Evolutionary conservation across 2,329 filamentous ascomycete genomes (phyloP).

Genomic region (Cordyceps cicadae): DNA sequence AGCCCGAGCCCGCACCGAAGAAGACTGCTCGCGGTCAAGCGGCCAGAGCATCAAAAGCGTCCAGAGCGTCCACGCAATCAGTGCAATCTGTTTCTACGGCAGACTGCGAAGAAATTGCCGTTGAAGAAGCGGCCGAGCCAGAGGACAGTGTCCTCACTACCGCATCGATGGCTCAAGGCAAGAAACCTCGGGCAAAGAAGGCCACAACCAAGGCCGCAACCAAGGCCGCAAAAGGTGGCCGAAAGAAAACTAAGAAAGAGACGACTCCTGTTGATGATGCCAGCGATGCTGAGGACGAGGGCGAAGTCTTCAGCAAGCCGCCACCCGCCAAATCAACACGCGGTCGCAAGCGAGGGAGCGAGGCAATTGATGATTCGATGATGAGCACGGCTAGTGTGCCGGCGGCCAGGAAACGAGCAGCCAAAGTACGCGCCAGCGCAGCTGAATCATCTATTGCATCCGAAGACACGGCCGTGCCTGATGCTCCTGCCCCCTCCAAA

Average conservation of each 20-base stretch:
- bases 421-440: constrained; percentile 40
- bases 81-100: constrained; percentile 46
- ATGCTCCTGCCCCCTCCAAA: constrained; percentile 23
- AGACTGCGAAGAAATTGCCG: constrained; percentile 41
- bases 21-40: constrained; percentile 45
- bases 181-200: constrained; percentile 38
- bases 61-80: constrained; percentile 55
- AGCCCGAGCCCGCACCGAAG: constrained; percentile 45
- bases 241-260: constrained; percentile 41
- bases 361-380: constrained; percentile 44
- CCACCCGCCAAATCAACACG: constrained; percentile 34
- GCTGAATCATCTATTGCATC: constrained; percentile 29
- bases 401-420: constrained; percentile 52
- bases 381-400: constrained; percentile 37
- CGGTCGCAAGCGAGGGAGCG: constrained; percentile 57
- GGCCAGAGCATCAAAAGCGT: constrained; percentile 58
- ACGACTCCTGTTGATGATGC: constrained; percentile 31
- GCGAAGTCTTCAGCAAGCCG: constrained; percentile 19
- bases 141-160: constrained; percentile 55
- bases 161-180: constrained; percentile 47
- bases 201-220: constrained; percentile 42
- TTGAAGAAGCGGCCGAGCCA: constrained; percentile 39
- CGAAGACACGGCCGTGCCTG: constrained; percentile 34
- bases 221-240: constrained; percentile 37
- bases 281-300: constrained; percentile 20